Base-by-base conservation (phyloP, 768 basidiomycete genomes). In the Mycena epipterygia region DNA sequence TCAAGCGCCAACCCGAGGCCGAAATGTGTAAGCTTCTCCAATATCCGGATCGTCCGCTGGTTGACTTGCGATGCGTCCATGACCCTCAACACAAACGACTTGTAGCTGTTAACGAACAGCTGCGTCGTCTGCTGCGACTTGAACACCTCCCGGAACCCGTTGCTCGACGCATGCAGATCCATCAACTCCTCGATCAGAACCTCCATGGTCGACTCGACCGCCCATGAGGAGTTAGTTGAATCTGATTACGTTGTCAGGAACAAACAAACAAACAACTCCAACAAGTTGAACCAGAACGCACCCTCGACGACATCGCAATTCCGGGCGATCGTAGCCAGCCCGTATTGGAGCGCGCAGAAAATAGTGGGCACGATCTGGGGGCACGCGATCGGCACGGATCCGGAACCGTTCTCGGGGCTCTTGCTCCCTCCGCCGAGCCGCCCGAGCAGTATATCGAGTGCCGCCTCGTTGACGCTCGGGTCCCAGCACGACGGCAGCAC, bases 401-500 rank as follows among this genome's bases (percentile, higher is more conserved):
- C 67, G 27, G 13, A 74, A 49, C 42, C 59, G 25, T 48, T 60
- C 30, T 53, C 67, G 56, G 70, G 63, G 3, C 51, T 75, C 60
- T 75, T 79, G 11, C 78, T 75, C 57, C 71, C 75, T 17, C 69
- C 76, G 14, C 69, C 76, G 14, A 76, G 74, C n/a, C 86, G 81
- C 14, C 91, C 93, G 5, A 94, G 77, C 19, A 97, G 81, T 3
- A 96, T 79, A 68, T 92, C 89, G 70, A 95, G 90, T 14, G 91
- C 89, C 25, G 89, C 88, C 29, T 84, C 84, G 67, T 95, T 91
- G 17, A 96, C 90, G 21, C 79, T 83, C 11, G 81, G 77, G 72
- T 92, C 86, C 96, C 96, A 97, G 51, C 85, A 83, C 25, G 78
- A 74, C 0, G 95, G 93, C 23, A 97, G 75, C 30, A 92, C 87